A percentile compares a stretch with the other conserved stretches of the same genome.
phyloP scores from a whole-genome alignment of 768 basidiomycete species.

The Clavaria fumosa region DNA sequence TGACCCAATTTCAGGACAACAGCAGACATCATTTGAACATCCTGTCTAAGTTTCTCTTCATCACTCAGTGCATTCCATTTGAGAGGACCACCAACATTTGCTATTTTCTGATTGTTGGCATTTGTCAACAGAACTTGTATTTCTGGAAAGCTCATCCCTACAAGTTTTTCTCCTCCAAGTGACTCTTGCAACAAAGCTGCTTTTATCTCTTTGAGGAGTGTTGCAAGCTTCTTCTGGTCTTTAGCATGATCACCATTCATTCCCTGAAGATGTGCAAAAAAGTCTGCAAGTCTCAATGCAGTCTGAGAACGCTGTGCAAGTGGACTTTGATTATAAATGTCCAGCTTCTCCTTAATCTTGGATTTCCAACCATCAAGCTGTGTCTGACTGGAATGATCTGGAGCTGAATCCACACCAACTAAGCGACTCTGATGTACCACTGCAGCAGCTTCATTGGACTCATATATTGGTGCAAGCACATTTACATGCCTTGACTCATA shows the following conservation, averaged over 20 bases:
- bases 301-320: not conserved
- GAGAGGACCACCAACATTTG: conserved; percentile 14
- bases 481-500: too few species aligned
- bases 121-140: conserved; percentile 11
- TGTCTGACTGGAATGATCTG: conserved; percentile 1
- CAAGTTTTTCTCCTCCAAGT: conserved; percentile 10
- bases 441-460: too few species aligned
- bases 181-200: conserved; percentile 6
- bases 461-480: too few species aligned
- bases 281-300: not conserved
- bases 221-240: conserved; percentile 11
- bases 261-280: conserved; percentile 9
- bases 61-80: conserved; percentile 14
- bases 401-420: not conserved
- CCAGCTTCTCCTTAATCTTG: not conserved
- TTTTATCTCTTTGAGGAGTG: conserved; percentile 10
- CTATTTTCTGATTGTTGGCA: conserved; percentile 13
- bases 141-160: conserved; percentile 7
- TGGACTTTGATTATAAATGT: conserved; percentile 1
- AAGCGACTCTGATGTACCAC: too few species aligned
- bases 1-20: conserved; percentile 13
- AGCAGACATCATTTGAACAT: conserved; percentile 10
- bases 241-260: conserved; percentile 17
- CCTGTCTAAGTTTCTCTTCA: conserved; percentile 11
- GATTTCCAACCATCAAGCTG: not conserved